Base-by-base conservation (phyloP, 192 early-diverging fungal genomes). In the Linnemannia schmuckeri region DNA sequence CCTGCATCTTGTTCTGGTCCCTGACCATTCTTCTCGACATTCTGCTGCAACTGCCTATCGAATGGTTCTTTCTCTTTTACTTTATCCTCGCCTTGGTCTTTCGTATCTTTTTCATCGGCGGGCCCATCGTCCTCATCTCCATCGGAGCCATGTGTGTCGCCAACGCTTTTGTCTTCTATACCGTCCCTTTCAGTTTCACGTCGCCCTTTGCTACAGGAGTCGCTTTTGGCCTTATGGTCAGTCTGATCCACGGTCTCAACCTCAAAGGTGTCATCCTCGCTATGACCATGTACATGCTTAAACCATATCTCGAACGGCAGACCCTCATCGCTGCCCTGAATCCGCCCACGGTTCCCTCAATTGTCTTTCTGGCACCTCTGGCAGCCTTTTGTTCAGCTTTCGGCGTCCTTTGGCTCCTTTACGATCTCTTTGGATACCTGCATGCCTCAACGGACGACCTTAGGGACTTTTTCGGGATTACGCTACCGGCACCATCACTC, bases 271-370 rank as follows among this genome's bases (percentile, higher is more conserved):
- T 87, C 41, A 78, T 87, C 47, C 76, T 87, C 22, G 85, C 80
- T 63, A 87, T 87, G 85, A 87, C 85, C 63, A 87, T 87, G 85
- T 87, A 87, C 68, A 87, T 87, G 80, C 85, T 87, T 61, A 87
- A 87, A 35, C 85, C 85, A 6, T 87, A 87, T 33, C 77, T 87
- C 8, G 85, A 87, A 24, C 44, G 80, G 27, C 85, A 87, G 55
- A 81, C 79, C 33, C 61, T 87, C 4, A 81, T 87, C 33, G 66
- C 73, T 38, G 75, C 85, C 7, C 30, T 87, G 13, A 87, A 87
- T 33, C 85, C 85, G 18, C 85, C 85, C 3, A 78, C 85, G 7
- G 85, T 87, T 2, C 85, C 85, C 24, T 81, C 85, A 8, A 81
- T 87, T 24, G 80, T 87, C 9, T 87, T 87, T 49, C 41, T 87